A percentile compares a stretch with the other conserved stretches of the same genome.
Conservation (phyloP, 345 rosid species). For the Chamaenerion angustifolium region DNA sequence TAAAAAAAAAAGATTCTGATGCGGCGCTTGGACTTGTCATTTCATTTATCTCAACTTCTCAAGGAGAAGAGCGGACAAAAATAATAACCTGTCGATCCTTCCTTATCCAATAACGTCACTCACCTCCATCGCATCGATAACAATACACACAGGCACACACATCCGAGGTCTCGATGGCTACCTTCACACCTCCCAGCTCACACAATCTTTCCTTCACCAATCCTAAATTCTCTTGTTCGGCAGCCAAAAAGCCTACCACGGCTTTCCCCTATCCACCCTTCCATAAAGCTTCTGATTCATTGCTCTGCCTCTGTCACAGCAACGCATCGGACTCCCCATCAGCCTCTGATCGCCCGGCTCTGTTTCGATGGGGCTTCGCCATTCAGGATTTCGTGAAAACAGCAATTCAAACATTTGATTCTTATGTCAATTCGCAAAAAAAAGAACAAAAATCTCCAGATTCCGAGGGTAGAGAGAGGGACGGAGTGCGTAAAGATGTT, state of each 20-base stretch:
- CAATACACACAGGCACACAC: no score
- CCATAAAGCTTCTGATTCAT: slow-evolving; percentile 17
- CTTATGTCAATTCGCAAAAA: slow-evolving; percentile 21
- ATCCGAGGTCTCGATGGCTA: slow-evolving; percentile 26
- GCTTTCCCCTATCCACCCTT: slow-evolving; percentile 10
- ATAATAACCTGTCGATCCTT: no score
- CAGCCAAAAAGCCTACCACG: slow-evolving; percentile 23
- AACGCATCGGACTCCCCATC: slow-evolving; percentile 12
- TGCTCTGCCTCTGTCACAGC: slow-evolving; percentile 35
- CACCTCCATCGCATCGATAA: no score
- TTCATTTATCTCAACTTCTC: no score
- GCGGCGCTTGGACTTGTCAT: no score
- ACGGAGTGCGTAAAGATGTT: neutral
- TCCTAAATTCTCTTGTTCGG: slow-evolving; percentile 10
- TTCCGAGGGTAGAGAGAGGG: neutral
- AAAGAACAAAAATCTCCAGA: slow-evolving; percentile 8
- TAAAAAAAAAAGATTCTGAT: no score
- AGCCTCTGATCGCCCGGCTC: slow-evolving; percentile 4
- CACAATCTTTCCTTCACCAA: slow-evolving; percentile 28
- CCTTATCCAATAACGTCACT: no score
- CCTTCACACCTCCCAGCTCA: slow-evolving; percentile 39
- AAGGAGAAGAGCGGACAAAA: no score
- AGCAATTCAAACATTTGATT: slow-evolving; percentile 45
- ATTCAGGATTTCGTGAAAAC: slow-evolving; percentile 36
- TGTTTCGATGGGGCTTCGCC: slow-evolving; percentile 43